phyloP scores from a whole-genome alignment of 306 rosid genomes.

The Cyclanthera cordifolia region DNA sequence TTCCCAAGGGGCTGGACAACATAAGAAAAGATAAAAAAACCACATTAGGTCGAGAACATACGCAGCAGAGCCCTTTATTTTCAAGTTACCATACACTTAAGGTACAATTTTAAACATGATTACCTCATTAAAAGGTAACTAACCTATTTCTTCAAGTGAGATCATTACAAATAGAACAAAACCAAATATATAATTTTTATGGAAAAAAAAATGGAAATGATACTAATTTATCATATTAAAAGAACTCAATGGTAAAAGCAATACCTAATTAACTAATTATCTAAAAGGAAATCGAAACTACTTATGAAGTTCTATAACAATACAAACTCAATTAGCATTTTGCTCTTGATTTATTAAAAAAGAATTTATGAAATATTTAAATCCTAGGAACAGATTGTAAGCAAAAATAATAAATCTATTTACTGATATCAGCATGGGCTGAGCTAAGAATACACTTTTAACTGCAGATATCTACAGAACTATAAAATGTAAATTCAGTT shows the following conservation, averaged over 20 bases:
- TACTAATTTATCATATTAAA: background rate
- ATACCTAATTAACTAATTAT: background rate
- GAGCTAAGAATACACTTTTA: background rate
- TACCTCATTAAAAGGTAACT: background rate
- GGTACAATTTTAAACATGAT: background rate
- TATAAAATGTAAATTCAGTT: background rate
- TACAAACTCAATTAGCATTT: background rate
- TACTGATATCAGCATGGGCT: slow-evolving; percentile 1
- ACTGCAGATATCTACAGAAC: background rate
- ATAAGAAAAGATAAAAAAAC: slow-evolving; percentile 11
- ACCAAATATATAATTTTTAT: background rate
- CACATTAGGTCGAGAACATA: slow-evolving; percentile 18
- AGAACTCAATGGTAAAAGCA: background rate
- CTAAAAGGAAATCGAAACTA: background rate
- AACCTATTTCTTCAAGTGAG: background rate
- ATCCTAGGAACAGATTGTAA: background rate
- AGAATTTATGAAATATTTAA: background rate
- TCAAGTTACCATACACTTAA: background rate
- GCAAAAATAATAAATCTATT: background rate
- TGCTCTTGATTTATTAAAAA: background rate
- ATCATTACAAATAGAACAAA: background rate
- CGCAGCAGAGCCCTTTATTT: background rate
- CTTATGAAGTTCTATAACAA: background rate
- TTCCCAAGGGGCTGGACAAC: slow-evolving; percentile 84
- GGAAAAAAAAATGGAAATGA: background rate